phyloP scores from a whole-genome alignment of 2,329 filamentous ascomycete genomes.

The Parastagonospora nodorum region DNA sequence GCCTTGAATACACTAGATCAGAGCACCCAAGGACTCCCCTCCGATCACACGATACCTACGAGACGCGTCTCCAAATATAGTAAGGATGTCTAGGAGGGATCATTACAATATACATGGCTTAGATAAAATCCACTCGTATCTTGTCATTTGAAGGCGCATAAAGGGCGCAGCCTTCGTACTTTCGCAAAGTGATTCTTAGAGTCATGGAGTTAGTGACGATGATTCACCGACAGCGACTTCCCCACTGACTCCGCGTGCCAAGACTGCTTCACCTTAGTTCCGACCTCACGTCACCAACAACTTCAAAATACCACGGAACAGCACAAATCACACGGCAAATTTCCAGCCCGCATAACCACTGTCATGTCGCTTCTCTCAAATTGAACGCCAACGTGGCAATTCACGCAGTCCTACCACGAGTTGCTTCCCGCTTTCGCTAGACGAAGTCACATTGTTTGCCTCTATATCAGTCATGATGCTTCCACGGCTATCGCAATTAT shows the following conservation, averaged over 20 bases:
- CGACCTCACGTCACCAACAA: constrained; percentile 2
- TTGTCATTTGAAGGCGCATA: neutral
- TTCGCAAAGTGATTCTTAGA: neutral
- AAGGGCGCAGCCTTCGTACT: constrained; percentile 1
- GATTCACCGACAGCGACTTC: neutral
- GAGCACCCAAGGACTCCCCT: no score
- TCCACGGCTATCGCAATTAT: constrained; percentile 53
- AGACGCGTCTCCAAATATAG: no score
- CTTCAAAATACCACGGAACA: constrained; percentile 2
- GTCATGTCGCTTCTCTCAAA: constrained; percentile 18
- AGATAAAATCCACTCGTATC: no score
- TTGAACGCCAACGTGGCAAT: constrained; percentile 32
- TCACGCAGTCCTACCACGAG: constrained; percentile 24
- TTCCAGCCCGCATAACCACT: neutral
- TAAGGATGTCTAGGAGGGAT: no score
- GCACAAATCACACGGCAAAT: constrained; percentile 2
- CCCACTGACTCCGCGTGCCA: constrained; percentile 2
- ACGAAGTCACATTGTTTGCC: constrained; percentile 31
- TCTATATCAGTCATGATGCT: constrained; percentile 54
- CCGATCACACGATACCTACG: no score
- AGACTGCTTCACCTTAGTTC: constrained; percentile 5
- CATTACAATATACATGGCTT: no score
- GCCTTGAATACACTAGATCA: no score
- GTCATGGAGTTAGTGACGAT: constrained; percentile 1
- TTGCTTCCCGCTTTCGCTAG: constrained; percentile 22